Evolutionary conservation across 768 basidiomycete genomes (phyloP), one percentile per base, ranked within the genome.

Genomic region (Kwoniella shandongensis): DNA sequence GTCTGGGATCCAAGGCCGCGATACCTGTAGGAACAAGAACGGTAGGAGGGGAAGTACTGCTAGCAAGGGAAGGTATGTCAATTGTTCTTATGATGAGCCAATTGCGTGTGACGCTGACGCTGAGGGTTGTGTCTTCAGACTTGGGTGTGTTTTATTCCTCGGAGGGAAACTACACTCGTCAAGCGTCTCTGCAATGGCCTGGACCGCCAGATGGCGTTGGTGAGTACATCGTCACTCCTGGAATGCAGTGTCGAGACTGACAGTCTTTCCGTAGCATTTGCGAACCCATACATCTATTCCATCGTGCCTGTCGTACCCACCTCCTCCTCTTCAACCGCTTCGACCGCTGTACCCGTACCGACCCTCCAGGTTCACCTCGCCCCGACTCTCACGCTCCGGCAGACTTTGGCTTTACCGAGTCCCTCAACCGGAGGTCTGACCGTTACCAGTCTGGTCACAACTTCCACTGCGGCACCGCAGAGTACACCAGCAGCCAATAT

Each of bases 401-500:
- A 67, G n/a, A 55, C 62, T 8, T 38, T 73, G 12, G 49, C 49
- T 7, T 17, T 73, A 23, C 67, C 57, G 25, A n/a, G 22, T 26
- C 65, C 55, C 5, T 44, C 61, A 4, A 41, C 53, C 4, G 64
- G 69, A 18, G 46, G 56, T 23, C 29, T 62, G 15, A 27, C 66
- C 53, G 57, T 81, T 48, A 65, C 74, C 18, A 61, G 72, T 10
- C 59, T 74, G 18, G 56, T 76, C 10, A 61, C 79, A 3, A 50
- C 73, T 4, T 54, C 56, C 6, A 41, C 54, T 12, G 27, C 57
- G 11, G 32, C 57, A 17, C 56, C 69, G 64, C 80, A 83, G 22
- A 78, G 81, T 3, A 6, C 79, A 88, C 30, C 86, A 87, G 73
- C 81, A 0, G 68, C 78, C 1, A 84, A 62, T 3, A 58, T 66